A percentile compares a stretch with the other conserved stretches of the same genome.
Conservation (phyloP, 2,329 filamentous ascomycete genomes). For the Aspergillus sp. region DNA sequence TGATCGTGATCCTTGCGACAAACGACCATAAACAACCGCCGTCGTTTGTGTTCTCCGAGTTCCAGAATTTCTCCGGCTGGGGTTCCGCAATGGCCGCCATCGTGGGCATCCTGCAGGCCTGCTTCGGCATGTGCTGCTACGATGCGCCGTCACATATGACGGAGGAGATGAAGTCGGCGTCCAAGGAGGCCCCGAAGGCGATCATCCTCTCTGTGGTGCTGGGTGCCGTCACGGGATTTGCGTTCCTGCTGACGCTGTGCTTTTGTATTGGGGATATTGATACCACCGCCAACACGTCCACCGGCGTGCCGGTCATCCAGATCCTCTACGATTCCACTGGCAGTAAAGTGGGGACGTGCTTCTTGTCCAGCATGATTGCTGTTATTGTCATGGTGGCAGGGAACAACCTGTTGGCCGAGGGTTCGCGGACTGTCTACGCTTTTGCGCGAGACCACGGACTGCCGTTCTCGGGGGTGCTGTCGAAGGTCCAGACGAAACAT, state of each 20-base stretch:
- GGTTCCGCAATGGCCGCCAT: conserved; percentile 50
- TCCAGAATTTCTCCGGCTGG: conserved; percentile 56
- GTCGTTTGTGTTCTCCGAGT: conserved; percentile 55
- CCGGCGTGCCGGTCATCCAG: conserved; percentile 53
- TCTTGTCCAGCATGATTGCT: conserved; percentile 46
- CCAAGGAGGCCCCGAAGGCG: conserved; percentile 39
- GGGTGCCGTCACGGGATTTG: conserved; percentile 46
- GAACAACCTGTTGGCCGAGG: conserved; percentile 48
- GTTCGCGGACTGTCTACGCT: conserved; percentile 46
- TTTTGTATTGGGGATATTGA: conserved; percentile 54
- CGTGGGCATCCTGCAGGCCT: conserved; percentile 53
- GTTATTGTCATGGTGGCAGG: conserved; percentile 48
- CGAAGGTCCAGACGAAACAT: conserved; percentile 45
- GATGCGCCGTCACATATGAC: conserved; percentile 54
- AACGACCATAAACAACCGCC: conserved; percentile 55
- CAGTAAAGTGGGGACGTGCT: conserved; percentile 45
- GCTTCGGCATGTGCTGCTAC: conserved; percentile 53
- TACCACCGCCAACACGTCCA: conserved; percentile 43
- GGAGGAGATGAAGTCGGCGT: conserved; percentile 47
- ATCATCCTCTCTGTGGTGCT: conserved; percentile 46
- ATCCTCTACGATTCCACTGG: conserved; percentile 52
- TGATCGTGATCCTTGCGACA: conserved; percentile 52
- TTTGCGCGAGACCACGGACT: conserved; percentile 52
- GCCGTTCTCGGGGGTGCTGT: conserved; percentile 49
- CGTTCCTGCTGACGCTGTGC: conserved; percentile 49